A percentile compares a stretch with the other conserved stretches of the same genome.
Conservation (phyloP, 2,329 filamentous ascomycete genomes). For the Aspergillus aculeatus region DNA sequence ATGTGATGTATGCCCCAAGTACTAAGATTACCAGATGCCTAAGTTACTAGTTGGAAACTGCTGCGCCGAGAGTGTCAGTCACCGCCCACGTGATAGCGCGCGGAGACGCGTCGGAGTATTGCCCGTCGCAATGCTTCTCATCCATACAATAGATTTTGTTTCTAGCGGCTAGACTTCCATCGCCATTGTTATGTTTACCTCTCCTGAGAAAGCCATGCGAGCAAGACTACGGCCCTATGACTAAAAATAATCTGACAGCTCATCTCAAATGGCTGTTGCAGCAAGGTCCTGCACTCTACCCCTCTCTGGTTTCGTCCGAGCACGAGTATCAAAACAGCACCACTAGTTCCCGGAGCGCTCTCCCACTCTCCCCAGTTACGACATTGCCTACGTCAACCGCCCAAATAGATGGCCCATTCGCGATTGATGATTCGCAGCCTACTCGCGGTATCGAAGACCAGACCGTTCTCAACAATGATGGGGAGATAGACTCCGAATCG, state of each 20-base stretch:
- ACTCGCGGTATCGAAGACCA: conserved; percentile 9
- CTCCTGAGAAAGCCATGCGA: conserved; percentile 26
- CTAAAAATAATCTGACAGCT: conserved; percentile 47
- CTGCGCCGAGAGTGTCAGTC: neutral
- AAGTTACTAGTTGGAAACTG: neutral
- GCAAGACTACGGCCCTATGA: conserved; percentile 43
- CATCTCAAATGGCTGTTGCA: conserved; percentile 50
- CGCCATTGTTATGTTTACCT: conserved; percentile 8
- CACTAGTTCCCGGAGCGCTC: conserved; percentile 3
- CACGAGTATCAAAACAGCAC: conserved; percentile 21
- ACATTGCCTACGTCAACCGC: conserved; percentile 6
- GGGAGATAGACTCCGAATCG: conserved; percentile 26
- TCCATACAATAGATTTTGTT: conserved; percentile 6
- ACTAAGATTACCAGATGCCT: neutral
- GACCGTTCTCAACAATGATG: conserved; percentile 24
- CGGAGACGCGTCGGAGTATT: conserved; percentile 20
- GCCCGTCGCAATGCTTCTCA: neutral
- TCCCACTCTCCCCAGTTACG: conserved; percentile 6
- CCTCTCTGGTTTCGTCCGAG: conserved; percentile 31
- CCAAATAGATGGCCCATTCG: conserved; percentile 7
- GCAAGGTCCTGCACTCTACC: conserved; percentile 37
- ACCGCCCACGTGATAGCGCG: conserved; percentile 27
- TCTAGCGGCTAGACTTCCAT: conserved; percentile 3
- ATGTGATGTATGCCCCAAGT: too few species aligned
- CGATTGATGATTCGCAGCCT: conserved; percentile 15